Conservation (phyloP, 176 grass and related monocot genomes). For the Zizania latifolia region DNA sequence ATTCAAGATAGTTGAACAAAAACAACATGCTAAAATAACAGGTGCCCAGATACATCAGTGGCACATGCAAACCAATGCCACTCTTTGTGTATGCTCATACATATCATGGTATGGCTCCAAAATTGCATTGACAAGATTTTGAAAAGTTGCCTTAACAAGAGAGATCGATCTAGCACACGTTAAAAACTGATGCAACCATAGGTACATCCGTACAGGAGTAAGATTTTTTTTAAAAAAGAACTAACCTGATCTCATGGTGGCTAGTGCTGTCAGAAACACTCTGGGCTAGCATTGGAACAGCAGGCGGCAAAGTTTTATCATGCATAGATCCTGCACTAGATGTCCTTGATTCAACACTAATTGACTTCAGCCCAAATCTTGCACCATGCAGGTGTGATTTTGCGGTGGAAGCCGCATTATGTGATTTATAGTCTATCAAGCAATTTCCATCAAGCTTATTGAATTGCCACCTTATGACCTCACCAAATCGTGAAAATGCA, state of each 20-base stretch:
- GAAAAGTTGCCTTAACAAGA: background rate
- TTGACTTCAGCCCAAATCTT: slow-evolving; percentile 54
- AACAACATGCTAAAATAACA: slow-evolving; percentile 8
- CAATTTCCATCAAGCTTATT: slow-evolving; percentile 43
- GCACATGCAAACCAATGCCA: background rate
- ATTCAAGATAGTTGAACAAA: background rate
- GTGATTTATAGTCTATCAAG: slow-evolving; percentile 56
- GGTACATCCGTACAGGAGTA: background rate
- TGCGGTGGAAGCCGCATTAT: slow-evolving; percentile 41
- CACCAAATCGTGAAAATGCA: slow-evolving; percentile 65
- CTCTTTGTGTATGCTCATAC: background rate
- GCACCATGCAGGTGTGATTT: slow-evolving; percentile 58
- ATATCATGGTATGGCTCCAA: background rate
- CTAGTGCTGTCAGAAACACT: slow-evolving; percentile 36
- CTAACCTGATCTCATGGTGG: slow-evolving; percentile 51
- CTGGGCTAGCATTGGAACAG: slow-evolving; percentile 23
- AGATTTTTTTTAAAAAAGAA: background rate
- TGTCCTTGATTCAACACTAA: slow-evolving; percentile 47
- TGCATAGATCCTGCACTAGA: slow-evolving; percentile 26
- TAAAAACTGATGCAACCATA: slow-evolving; percentile 16
- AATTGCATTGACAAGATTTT: background rate
- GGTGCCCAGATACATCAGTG: background rate
- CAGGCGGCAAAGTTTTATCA: slow-evolving; percentile 33
- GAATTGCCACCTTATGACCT: slow-evolving; percentile 53
- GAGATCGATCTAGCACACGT: background rate